phyloP scores from a whole-genome alignment of 2,329 filamentous ascomycete genomes.

The Ascochyta fabae region DNA sequence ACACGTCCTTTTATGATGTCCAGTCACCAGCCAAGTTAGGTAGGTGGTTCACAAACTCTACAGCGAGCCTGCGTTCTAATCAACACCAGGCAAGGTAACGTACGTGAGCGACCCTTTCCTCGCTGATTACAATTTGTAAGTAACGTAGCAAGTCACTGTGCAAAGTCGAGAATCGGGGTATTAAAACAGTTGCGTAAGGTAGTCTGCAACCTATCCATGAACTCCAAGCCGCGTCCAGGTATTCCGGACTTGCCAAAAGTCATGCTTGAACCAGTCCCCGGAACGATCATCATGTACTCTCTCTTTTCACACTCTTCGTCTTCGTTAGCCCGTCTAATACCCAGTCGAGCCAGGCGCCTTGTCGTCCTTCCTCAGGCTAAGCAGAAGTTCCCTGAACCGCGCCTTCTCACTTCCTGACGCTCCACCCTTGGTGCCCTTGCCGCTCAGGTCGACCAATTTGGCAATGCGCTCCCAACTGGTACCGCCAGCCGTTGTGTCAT shows the following conservation, averaged over 20 bases:
- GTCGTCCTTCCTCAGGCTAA: conserved; percentile 90
- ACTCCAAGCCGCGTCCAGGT: conserved; percentile 27
- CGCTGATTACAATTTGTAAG: not conserved
- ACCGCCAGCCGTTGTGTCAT: conserved; percentile 92
- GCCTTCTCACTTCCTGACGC: conserved; percentile 92
- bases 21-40: too few species aligned
- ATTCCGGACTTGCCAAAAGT: conserved; percentile 20
- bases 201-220: conserved; percentile 29
- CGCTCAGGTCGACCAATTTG: conserved; percentile 95
- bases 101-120: too few species aligned
- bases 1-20: too few species aligned
- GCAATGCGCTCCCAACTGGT: conserved; percentile 99
- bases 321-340: conserved; percentile 26
- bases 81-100: too few species aligned
- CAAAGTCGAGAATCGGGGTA: conserved; percentile 7
- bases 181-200: conserved; percentile 35
- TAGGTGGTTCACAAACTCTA: too few species aligned
- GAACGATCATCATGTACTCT: conserved; percentile 18
- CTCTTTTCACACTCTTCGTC: not conserved
- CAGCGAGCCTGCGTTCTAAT: too few species aligned
- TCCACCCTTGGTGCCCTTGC: conserved; percentile 87
- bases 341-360: conserved; percentile 71
- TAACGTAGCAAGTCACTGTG: not conserved
- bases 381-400: conserved; percentile 88
- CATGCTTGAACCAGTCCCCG: conserved; percentile 18